These are phyloP conservation scores for Ceratocystis lukuohia DNA, from an alignment of 2,329 filamentous ascomycete species.

Conservation along the genomic window DNA sequence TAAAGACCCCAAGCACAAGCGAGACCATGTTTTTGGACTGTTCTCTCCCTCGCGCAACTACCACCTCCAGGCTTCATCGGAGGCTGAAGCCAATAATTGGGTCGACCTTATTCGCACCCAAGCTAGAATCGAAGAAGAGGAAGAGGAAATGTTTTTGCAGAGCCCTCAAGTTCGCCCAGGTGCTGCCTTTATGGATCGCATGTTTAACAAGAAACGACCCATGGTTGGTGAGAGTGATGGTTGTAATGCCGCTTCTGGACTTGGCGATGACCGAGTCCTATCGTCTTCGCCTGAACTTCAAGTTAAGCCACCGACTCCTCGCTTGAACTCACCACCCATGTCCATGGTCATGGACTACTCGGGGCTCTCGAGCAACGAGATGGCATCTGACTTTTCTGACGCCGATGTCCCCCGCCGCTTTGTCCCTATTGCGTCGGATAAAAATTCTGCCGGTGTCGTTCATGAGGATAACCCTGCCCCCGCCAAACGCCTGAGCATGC, in stretches of 20 bases:
- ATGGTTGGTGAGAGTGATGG: constrained; percentile 18
- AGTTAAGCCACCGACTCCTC: constrained; percentile 28
- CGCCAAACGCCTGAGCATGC: constrained; percentile 8
- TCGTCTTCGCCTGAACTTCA: constrained; percentile 51
- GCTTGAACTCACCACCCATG: constrained; percentile 34
- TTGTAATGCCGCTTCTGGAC: background rate
- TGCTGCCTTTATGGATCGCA: constrained; percentile 20
- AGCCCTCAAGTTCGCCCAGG: constrained; percentile 42
- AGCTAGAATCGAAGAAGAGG: constrained; percentile 75
- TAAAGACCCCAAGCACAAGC: constrained; percentile 77
- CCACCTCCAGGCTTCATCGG: constrained; percentile 66
- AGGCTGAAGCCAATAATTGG: constrained; percentile 72
- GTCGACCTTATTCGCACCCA: constrained; percentile 66
- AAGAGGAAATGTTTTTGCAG: constrained; percentile 66
- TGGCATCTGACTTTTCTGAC: constrained; percentile 79
- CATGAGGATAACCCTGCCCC: constrained; percentile 22
- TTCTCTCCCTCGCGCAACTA: constrained; percentile 87
- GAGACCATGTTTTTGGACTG: constrained; percentile 77
- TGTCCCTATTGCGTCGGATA: constrained; percentile 30
- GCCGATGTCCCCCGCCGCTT: constrained; percentile 35
- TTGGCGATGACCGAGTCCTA: constrained; percentile 31
- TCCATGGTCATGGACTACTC: constrained; percentile 54
- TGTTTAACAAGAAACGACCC: constrained; percentile 15
- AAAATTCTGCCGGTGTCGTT: constrained; percentile 30
- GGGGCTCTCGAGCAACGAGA: constrained; percentile 47